These are phyloP conservation scores for Hyphodiscus hymeniophilus DNA, from an alignment of 495 filamentous ascomycete species.

Conservation along the genomic window DNA sequence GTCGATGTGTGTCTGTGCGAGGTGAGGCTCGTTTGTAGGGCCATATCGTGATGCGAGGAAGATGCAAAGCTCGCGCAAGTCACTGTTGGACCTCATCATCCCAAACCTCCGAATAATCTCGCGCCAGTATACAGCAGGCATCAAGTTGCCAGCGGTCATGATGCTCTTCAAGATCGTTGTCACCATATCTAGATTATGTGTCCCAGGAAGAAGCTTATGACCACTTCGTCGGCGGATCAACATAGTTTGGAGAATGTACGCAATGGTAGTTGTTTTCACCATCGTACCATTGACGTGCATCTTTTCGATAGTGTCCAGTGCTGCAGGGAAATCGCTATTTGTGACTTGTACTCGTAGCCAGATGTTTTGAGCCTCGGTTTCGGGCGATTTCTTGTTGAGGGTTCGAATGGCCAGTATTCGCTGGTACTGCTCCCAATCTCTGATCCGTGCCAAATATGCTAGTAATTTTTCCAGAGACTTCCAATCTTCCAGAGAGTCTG, in stretches of 20 bases:
- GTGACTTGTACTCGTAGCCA: constrained; percentile 29
- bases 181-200: constrained; percentile 21
- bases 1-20: neutral
- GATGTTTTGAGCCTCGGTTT: constrained; percentile 27
- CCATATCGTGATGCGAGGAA: constrained; percentile 18
- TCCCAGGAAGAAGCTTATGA: neutral
- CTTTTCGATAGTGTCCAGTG: constrained; percentile 17
- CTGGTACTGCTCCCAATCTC: constrained; percentile 42
- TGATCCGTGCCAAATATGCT: constrained; percentile 35
- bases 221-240: constrained; percentile 8
- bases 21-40: neutral
- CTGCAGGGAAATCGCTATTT: constrained; percentile 10
- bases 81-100: constrained; percentile 33
- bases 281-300: constrained; percentile 21
- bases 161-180: constrained; percentile 28
- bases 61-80: constrained; percentile 29
- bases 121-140: constrained; percentile 33
- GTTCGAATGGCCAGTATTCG: constrained; percentile 38
- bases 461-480: constrained; percentile 50
- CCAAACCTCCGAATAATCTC: constrained; percentile 42
- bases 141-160: constrained; percentile 23
- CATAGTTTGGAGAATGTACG: constrained; percentile 6
- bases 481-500: constrained; percentile 60
- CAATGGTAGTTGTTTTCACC: constrained; percentile 9
- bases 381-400: constrained; percentile 7